Conservation (phyloP, 73 alveolate genomes). For the Durusdinium trenchii region DNA sequence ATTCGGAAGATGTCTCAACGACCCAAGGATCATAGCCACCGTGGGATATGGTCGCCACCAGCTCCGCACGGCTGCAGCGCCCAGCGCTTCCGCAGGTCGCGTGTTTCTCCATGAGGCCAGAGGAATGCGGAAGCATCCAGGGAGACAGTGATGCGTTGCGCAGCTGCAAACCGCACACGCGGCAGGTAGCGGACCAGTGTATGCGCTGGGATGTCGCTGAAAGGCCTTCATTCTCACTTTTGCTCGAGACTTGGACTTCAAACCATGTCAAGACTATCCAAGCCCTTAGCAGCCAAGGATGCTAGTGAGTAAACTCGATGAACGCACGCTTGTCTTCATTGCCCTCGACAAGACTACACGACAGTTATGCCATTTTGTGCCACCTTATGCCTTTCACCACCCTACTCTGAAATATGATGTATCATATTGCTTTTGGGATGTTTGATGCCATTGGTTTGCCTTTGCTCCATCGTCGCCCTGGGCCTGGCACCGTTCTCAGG, state of each 20-base stretch:
- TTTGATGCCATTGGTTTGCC: no score
- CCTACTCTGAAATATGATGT: no score
- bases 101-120: slow-evolving; percentile 82
- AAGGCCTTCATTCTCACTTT: slow-evolving; percentile 70
- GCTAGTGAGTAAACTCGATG: no score
- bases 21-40: slow-evolving; percentile 54
- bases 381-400: no score
- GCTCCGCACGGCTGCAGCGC: slow-evolving; percentile 82
- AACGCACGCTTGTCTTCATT: no score
- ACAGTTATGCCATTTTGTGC: no score
- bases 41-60: slow-evolving; percentile 86
- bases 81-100: slow-evolving; percentile 82
- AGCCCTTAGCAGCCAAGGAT: not conserved
- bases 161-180: no score
- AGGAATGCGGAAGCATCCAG: not conserved
- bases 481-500: not conserved
- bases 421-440: no score
- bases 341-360: no score
- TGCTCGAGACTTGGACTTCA: slow-evolving; percentile 23
- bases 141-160: not conserved
- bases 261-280: not conserved
- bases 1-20: not conserved
- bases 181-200: slow-evolving; percentile 93
- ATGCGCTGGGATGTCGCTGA: slow-evolving; percentile 85
- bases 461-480: not conserved